Evolutionary conservation across 2,329 filamentous ascomycete genomes (phyloP), one percentile per base, ranked within the genome.

Genomic region (Cytospora piceicola): DNA sequence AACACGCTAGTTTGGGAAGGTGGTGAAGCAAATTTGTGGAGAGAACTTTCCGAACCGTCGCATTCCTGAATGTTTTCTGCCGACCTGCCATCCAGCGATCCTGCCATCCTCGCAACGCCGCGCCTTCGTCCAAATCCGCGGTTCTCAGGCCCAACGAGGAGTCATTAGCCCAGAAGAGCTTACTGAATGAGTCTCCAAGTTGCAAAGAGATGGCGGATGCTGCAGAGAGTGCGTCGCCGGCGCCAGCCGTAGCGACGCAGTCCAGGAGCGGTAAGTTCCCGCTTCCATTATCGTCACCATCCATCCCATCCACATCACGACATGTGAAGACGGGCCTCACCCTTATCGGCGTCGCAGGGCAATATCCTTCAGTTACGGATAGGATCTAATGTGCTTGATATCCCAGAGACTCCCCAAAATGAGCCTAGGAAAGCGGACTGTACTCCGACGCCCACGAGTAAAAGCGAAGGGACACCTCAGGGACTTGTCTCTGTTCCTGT

Each of bases 171-270:
- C 34, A 22, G 32, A 42, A 30, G n/a, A 22, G 39, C 46, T 27
- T 60, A 52, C 65, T 67, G 65, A 42, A 67, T 65, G 66, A 66
- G 52, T 67, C 46, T 53, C 30, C 54, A 55, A 58, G 56, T 57
- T 34, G 20, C 29, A 46, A 65, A 62, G 58, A 67, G 66, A 67
- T 67, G 66, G 66, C 63, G 63, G 66, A 67, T 56, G 66, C 63
- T 65, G 55, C 63, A 67, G 58, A 61, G 59, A 67, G 55, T 67
- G 66, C 66, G 66, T 67, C 66, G 66, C 63, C 66, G 66, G 66
- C 66, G 39, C 58, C 66, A 65, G 66, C 66, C 66, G 60, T 67
- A 67, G 66, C 59, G 58, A 65, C 59, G 52, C 58, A 63, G n/a
- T 30, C 55, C 58, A 63, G 49, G 64, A 67, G 66, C 59, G 66